Evolutionary conservation across 345 rosid genomes (phyloP).

Genomic region (Populus nigra): DNA sequence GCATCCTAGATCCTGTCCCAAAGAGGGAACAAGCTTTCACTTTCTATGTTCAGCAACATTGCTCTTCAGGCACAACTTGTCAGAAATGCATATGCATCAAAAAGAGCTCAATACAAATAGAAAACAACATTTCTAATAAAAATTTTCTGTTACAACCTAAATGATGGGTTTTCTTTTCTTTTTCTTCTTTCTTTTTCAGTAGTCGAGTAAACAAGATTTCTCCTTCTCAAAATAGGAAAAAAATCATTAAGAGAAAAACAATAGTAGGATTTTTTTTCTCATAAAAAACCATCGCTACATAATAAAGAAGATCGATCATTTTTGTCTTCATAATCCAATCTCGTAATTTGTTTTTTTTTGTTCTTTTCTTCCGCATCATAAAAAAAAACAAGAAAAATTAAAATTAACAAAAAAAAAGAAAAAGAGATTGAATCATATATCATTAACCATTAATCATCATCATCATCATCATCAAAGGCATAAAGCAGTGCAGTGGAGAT

Average conservation of each 20-base stretch:
- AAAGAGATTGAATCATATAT: conserved; percentile 10
- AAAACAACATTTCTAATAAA: no score
- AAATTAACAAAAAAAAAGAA: background rate
- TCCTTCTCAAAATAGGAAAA: background rate
- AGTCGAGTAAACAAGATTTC: no score
- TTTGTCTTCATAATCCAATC: conserved; percentile 30
- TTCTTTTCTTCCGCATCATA: conserved; percentile 25
- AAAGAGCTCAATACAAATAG: no score
- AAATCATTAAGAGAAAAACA: background rate
- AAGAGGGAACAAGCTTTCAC: no score
- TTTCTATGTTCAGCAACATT: no score
- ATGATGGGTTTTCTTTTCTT: no score
- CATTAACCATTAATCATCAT: background rate
- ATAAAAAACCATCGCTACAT: background rate
- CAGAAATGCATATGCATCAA: no score
- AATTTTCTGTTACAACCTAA: no score
- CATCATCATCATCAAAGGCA: conserved; percentile 56
- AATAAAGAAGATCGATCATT: conserved; percentile 10
- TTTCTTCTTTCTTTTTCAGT: no score
- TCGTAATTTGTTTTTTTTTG: background rate
- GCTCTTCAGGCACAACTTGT: no score
- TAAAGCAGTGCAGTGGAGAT: conserved; percentile 75
- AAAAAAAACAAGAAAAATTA: conserved; percentile 4
- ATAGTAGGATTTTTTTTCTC: background rate
- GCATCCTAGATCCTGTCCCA: no score